A percentile compares a stretch with the other conserved stretches of the same genome.
These are phyloP conservation scores for Trichoderma asperelloides DNA, from an alignment of 495 filamentous ascomycete species.

Conservation along the genomic window DNA sequence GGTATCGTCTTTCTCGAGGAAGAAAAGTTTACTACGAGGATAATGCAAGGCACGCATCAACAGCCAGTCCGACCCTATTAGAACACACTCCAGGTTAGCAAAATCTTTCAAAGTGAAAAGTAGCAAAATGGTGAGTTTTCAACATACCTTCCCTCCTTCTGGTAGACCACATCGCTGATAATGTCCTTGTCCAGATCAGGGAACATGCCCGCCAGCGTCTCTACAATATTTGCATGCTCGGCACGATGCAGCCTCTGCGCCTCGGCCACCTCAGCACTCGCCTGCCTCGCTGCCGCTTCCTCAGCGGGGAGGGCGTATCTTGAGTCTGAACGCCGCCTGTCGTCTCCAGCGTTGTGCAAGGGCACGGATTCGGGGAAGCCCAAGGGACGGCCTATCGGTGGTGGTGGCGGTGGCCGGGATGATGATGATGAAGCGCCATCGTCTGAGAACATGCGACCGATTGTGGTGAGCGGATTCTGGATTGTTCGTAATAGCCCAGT, in stretches of 20 bases:
- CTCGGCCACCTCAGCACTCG: constrained; percentile 85
- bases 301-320: constrained; percentile 54
- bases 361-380: constrained; percentile 30
- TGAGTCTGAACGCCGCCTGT: constrained; percentile 24
- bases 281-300: constrained; percentile 89
- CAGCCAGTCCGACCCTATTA: constrained; percentile 72
- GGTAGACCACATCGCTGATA: constrained; percentile 86
- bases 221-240: constrained; percentile 86
- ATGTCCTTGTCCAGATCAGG: constrained; percentile 83
- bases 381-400: constrained; percentile 44
- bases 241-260: constrained; percentile 73
- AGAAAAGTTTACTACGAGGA: constrained; percentile 31
- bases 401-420: constrained; percentile 46
- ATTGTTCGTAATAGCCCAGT: constrained; percentile 84
- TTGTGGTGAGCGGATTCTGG: constrained; percentile 81
- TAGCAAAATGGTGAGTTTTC: constrained; percentile 4
- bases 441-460: constrained; percentile 96
- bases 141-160: constrained; percentile 83
- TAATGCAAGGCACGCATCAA: constrained; percentile 84
- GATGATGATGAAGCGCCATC: constrained; percentile 37
- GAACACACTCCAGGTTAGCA: constrained; percentile 18
- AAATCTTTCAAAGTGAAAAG: background rate
- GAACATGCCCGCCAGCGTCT: constrained; percentile 89
- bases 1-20: background rate
- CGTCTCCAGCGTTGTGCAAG: constrained; percentile 12